Base-by-base conservation (phyloP, 345 rosid species). In the Hibiscus mutabilis region DNA sequence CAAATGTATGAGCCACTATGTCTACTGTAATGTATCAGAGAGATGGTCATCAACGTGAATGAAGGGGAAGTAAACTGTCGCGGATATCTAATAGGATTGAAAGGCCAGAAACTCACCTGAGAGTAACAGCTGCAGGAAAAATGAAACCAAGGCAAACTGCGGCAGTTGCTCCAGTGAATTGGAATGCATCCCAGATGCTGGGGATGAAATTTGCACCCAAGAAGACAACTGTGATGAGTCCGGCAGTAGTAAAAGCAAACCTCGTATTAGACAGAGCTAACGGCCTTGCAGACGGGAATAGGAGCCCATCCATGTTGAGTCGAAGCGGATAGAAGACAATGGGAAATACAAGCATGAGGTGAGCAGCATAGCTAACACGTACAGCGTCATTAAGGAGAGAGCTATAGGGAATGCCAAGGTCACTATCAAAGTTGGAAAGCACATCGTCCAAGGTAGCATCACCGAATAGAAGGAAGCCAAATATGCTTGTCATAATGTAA, bases 111-210 rank as follows among this genome's bases (percentile, higher is more conserved):
- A 69, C 87, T 83, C 33, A 58, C 61, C 61, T 58, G 5, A 95
- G 92, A 67, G 96, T 81, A 69, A 92, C 77, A 74, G 94, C 77
- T 47, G 99, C 94, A 0, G 99, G 99, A 78, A 95, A 95, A 51
- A 95, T 90, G 91, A 92, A 95, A 64, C 94, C 98, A 29, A 90
- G 79, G 84, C 98, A 92, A 78, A 90, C 94, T 12, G 94, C 91
- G 69, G 94, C 88, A 0, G 98, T 95, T 60, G 99, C 97, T 77
- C 98, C 99, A 51, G 98, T 92, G 68, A 95, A 90, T 72, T 95
- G 97, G 80, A 95, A 95, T 74, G 94, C 99, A 77, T 88, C 97
- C 98, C 98, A 95, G 76, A 95, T 95, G 85, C 92, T 92, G 33
- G 99, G 99, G 49, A 95, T 92, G 74, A 84, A 88, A 80, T 87